Evolutionary conservation across 148 eudicot genomes (phyloP), one percentile per base, ranked within the genome.

Genomic region (Vaccinium vitisidaea): DNA sequence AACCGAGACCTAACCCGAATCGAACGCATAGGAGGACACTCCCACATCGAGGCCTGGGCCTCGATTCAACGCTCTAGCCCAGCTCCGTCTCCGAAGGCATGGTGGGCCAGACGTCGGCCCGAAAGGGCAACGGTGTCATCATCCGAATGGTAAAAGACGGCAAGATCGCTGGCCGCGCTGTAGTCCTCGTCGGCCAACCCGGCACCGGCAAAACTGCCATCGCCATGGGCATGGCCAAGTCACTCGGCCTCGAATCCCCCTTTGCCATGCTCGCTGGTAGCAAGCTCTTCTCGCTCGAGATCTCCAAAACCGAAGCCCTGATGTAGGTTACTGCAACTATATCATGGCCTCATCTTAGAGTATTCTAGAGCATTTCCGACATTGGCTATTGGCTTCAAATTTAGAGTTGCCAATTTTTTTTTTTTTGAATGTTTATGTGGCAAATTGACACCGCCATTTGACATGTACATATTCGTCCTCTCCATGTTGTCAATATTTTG

Each of bases 151-250:
- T 97, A 27, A 90, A 90, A 30, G 98, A 92, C 53, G 99, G 98
- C 6, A 93, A 92, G 85, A 97, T 97, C 55, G 99, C 99, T 1
- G 98, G 99, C 39, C 94, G 98, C 0, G 96, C 98, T 0, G 98
- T 97, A 39, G 91, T 97, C 8, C 92, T 97, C 25, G 98, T 98
- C 3, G 99, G 99, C 39, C 98, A 95, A 58, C 98, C 99, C 0
- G 99, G 99, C 9, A 97, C 99, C 53, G 99, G 99, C 0, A 97
- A 97, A 67, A 97, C 99, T 21, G 99, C 99, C 9, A 95, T 97
- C 2, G 98, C 99, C 13, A 97, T n/a, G n/a, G n/a, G n/a, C n/a
- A n/a, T n/a, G n/a, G n/a, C n/a, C n/a, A n/a, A n/a, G n/a, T n/a
- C n/a, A n/a, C n/a, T n/a, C n/a, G n/a, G n/a, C n/a, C n/a, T n/a